Evolutionary conservation across 257 asterid species (phyloP).

Genomic region (Solanum pennellii): DNA sequence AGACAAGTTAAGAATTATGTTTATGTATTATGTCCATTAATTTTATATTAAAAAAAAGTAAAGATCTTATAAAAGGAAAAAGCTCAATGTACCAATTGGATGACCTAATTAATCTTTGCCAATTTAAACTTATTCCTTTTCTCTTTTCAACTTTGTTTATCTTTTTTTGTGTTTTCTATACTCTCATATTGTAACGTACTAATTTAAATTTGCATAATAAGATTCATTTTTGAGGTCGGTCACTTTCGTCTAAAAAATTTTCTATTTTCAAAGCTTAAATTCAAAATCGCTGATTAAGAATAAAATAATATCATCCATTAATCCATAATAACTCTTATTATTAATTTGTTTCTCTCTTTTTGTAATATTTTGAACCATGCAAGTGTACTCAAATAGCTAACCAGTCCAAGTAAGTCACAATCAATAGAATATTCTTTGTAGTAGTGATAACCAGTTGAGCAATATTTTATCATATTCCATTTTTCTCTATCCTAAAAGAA

Average conservation of each 20-base stretch:
- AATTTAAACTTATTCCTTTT: not conserved
- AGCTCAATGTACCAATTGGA: not conserved
- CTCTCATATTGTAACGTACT: no score
- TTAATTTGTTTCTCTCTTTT: not conserved
- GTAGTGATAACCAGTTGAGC: not conserved
- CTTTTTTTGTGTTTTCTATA: no score
- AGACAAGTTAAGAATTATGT: no score
- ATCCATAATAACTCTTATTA: not conserved
- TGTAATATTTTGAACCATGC: not conserved
- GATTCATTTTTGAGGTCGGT: no score
- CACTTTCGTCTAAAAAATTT: not conserved
- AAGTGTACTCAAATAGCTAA: not conserved
- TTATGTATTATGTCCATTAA: no score
- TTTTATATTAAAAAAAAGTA: not conserved
- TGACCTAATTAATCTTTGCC: not conserved
- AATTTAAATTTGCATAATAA: no score
- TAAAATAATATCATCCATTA: not conserved
- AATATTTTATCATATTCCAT: not conserved
- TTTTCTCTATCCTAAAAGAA: not conserved
- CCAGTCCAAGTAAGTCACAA: not conserved
- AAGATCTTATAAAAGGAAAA: not conserved
- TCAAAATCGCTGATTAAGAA: not conserved
- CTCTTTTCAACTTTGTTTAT: not conserved
- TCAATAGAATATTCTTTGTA: not conserved
- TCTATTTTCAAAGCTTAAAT: not conserved